Evolutionary conservation across 768 basidiomycete genomes (phyloP), one percentile per base, ranked within the genome.

Genomic region (Clavulina sp.): DNA sequence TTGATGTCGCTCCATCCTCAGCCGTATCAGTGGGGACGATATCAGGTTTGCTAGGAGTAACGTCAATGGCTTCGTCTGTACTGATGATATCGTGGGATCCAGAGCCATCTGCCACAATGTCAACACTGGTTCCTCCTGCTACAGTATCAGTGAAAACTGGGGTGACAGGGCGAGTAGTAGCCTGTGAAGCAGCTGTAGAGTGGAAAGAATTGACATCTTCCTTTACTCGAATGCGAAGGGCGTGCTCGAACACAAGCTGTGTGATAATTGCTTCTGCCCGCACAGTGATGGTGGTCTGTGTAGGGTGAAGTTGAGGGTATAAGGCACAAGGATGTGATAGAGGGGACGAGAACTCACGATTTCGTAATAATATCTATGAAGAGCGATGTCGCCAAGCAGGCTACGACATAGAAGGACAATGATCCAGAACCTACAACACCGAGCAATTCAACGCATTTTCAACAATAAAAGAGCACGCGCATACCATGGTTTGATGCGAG

Each of bases 171-270:
- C 34, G 9, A 58, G n/a, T n/a, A n/a, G n/a, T 47, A 4, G 59
- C 57, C 5, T 59, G 59, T 32, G 57, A 54, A 13, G 60, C 52
- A 5, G 53, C 26, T 41, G 56, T 59, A 13, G 55, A 54, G 5
- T 61, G 54, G 0, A 41, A 21, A 26, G 33, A n/a, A 24, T 1
- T 26, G 13, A 9, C 30, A 19, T 19, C 23, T 4, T 19, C 34
- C 19, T 7, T 19, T 64, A 80, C 68, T 30, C 80, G 71, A 38
- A 84, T 74, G 29, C 78, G 71, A 4, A 87, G 69, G n/a, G 87
- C 82, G 58, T 88, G 85, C 38, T 84, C 84, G 66, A 89, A 92
- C 60, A 89, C 78, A 4, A 89, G 66, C 57, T 74, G 73, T 24
- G 73, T 73, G 57, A 74, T 55, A 55, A 81, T 63, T 28, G 65